Base-by-base conservation (phyloP, 441 rosid genomes). In the Syzygium syzygioides region DNA sequence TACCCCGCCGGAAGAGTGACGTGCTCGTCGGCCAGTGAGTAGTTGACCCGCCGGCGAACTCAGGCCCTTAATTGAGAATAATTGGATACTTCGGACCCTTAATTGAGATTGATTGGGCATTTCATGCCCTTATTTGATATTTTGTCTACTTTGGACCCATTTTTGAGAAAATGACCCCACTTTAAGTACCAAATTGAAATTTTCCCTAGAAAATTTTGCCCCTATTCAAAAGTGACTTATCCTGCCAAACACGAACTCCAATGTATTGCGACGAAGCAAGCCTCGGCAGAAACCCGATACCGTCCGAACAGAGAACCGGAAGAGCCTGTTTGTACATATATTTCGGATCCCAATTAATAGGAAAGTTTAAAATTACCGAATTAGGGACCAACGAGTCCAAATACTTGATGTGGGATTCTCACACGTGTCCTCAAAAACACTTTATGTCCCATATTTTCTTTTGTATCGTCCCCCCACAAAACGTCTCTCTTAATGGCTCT, bases 281-380 rank as follows among this genome's bases (percentile, higher is more conserved):
- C 9, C 2, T 7, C 4, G 9, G 2, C 1, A 34, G 4, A 37
- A 37, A 48, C 23, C 15, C 4, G 23, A 20, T 37, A 5, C 48
- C 2, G 0, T 0, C 50, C 10, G 19, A 64, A 37, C 6, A 37
- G 20, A 34, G 26, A 34, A 28, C 48, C 28, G 8, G 20, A n/a
- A n/a, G 34, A 0, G 19, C 37, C 17, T 14, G n/a, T 64, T 5
- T 0, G 26, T 30, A 37, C 11, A 37, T 37, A 20, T 34, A 68
- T 19, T 19, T 34, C 11, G 19, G 3, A 10, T 0, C 41, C 12
- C 14, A 37, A 10, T 20, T 0, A 10, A 68, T 19, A 15, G 28
- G 3, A 59, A 23, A 20, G 12, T 45, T 20, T 37, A 71, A 11
- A 12, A 18, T 20, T 37, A 34, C 20, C 12, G 14, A 20, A 11